These are phyloP conservation scores for Phytopythium aichiense DNA, from an alignment of 352 stramenopile species.

Conservation along the genomic window DNA sequence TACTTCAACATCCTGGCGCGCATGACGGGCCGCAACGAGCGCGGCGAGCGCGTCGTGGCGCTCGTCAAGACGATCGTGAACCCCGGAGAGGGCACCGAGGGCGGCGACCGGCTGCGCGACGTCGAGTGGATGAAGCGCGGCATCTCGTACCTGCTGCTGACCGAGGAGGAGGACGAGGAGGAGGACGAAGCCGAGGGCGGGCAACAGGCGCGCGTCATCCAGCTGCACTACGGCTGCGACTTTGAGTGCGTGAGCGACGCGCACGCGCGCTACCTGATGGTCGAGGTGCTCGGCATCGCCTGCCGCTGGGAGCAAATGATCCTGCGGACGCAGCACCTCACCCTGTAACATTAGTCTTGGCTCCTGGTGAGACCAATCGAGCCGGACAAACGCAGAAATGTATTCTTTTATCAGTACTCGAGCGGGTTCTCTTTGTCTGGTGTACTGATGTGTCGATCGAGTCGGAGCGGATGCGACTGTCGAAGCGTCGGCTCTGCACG, in stretches of 20 bases:
- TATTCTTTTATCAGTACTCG: not conserved
- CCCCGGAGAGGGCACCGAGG: slow-evolving; percentile 19
- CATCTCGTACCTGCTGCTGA: slow-evolving; percentile 39
- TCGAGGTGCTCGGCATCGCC: slow-evolving; percentile 38
- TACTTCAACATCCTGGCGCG: slow-evolving; percentile 43
- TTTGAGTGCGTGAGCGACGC: slow-evolving; percentile 40
- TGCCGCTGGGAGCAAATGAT: slow-evolving; percentile 36
- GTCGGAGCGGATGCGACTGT: not conserved
- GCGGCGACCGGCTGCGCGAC: slow-evolving; percentile 18
- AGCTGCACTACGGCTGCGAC: slow-evolving; percentile 36
- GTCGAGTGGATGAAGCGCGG: slow-evolving; percentile 46
- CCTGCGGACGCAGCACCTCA: slow-evolving; percentile 25
- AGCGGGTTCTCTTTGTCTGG: not conserved
- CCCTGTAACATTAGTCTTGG: slow-evolving; percentile 13
- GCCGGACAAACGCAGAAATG: not conserved
- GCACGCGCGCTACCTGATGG: slow-evolving; percentile 36
- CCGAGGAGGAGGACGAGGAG: slow-evolving; percentile 12
- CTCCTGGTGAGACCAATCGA: not conserved
- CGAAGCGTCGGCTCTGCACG: not conserved
- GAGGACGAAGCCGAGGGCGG: not conserved
- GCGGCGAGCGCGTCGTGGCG: slow-evolving; percentile 28
- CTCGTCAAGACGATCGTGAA: slow-evolving; percentile 45
- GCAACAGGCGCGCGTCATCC: slow-evolving; percentile 11
- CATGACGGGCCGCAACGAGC: slow-evolving; percentile 21
- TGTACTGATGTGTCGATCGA: not conserved